These are phyloP conservation scores for Schizophyllum amplum DNA, from an alignment of 1,284 basidiomycete genomes.

Conservation along the genomic window DNA sequence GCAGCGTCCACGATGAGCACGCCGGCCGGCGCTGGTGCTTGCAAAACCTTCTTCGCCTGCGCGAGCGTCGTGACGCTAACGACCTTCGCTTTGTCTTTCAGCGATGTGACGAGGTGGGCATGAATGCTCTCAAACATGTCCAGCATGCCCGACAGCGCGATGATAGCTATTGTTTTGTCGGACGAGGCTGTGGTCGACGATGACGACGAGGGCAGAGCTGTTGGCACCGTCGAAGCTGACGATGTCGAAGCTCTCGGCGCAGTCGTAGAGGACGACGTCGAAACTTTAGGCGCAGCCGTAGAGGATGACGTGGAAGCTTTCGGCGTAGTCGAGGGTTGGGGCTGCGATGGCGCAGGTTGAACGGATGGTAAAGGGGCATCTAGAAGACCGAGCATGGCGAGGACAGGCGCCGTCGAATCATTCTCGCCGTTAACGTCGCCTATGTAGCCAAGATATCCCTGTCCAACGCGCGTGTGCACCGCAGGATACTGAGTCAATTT, in stretches of 20 bases:
- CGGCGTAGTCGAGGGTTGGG: not conserved
- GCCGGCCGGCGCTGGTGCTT: conserved; percentile 19
- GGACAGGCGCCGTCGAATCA: conserved; percentile 20
- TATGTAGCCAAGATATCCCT: conserved; percentile 25
- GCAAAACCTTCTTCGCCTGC: conserved; percentile 13
- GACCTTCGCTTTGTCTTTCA: conserved; percentile 18
- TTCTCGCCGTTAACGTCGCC: conserved; percentile 27
- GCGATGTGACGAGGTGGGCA: conserved; percentile 15
- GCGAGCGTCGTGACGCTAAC: conserved; percentile 21
- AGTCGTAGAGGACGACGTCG: not conserved
- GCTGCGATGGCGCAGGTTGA: not conserved
- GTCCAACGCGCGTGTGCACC: conserved; percentile 16
- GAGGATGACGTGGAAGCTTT: not conserved
- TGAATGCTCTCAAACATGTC: conserved; percentile 14
- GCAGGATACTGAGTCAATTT: conserved; percentile 5
- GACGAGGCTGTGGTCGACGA: not conserved
- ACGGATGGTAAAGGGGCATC: conserved; percentile 1
- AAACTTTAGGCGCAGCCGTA: not conserved
- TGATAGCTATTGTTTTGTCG: not conserved
- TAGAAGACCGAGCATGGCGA: conserved; percentile 25
- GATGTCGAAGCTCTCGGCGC: no score
- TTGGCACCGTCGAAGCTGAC: not conserved
- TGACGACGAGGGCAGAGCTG: not conserved
- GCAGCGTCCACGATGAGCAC: conserved; percentile 18
- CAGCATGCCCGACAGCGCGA: conserved; percentile 17